phyloP scores from a whole-genome alignment of 2,329 filamentous ascomycete genomes.

The Colletotrichum lindemuthianum region DNA sequence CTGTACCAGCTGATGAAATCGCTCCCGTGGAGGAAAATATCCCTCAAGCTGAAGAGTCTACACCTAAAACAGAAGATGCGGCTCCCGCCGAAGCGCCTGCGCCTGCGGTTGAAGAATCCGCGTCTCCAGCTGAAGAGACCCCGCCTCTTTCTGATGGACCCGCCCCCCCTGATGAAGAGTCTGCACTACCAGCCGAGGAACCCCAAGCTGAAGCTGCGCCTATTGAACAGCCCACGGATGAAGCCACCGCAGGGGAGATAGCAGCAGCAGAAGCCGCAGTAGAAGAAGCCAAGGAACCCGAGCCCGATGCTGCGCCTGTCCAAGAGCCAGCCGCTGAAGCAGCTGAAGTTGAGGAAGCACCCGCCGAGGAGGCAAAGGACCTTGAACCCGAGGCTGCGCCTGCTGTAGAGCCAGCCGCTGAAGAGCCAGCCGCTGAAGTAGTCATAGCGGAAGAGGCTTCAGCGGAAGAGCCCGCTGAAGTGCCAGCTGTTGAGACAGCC shows the following conservation, averaged over 20 bases:
- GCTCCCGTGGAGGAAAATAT: too few relatives aligned
- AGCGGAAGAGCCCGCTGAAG: not conserved
- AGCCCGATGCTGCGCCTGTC: conserved; percentile 6
- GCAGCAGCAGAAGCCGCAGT: not conserved
- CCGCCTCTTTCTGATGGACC: too few relatives aligned
- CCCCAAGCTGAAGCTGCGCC: too few relatives aligned
- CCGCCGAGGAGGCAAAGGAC: too few relatives aligned
- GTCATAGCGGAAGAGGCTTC: not conserved
- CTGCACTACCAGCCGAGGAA: too few relatives aligned
- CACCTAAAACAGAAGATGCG: too few relatives aligned
- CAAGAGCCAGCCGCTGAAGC: not conserved
- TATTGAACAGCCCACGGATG: too few relatives aligned
- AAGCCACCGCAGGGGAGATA: too few relatives aligned
- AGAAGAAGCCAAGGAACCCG: not conserved
- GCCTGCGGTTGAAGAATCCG: not conserved
- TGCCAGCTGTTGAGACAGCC: not conserved
- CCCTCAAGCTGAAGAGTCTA: too few relatives aligned
- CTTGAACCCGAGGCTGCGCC: not conserved
- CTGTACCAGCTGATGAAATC: too few relatives aligned
- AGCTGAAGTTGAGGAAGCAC: not conserved
- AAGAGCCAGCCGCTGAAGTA: not conserved
- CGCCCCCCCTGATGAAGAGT: too few relatives aligned
- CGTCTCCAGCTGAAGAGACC: too few relatives aligned
- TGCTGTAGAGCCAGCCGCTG: not conserved
- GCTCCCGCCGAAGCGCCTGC: not conserved